Evolutionary conservation across 148 eudicot species (phyloP).

Genomic region (Salicornia ramosissima): DNA sequence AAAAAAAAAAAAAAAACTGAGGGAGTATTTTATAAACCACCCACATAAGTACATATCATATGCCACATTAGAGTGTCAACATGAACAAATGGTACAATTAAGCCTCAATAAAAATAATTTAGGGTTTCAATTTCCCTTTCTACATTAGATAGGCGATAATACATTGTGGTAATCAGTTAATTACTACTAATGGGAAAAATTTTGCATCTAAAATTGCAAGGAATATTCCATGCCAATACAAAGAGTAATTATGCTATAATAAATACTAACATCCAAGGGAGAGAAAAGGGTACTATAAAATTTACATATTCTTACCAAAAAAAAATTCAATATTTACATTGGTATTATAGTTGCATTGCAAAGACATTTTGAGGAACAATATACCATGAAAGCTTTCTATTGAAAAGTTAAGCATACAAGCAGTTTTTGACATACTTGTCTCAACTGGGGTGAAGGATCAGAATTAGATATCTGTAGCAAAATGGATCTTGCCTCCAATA

Average conservation of each 20-base stretch:
- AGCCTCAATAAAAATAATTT: no score
- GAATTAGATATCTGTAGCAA: conserved; percentile 34
- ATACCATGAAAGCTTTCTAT: conserved; percentile 6
- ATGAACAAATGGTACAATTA: not conserved
- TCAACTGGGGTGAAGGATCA: conserved; percentile 48
- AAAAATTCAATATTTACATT: conserved; percentile 4
- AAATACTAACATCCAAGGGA: not conserved
- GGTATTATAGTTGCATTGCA: not conserved
- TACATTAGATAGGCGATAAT: no score
- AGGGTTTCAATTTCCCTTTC: no score
- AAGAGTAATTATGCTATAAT: not conserved
- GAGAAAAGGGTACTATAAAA: not conserved
- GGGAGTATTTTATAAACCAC: no score
- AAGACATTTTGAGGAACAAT: no score
- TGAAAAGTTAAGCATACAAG: conserved; percentile 46
- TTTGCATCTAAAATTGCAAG: not conserved
- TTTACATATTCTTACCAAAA: not conserved
- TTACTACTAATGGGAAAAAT: no score
- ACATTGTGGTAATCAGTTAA: no score
- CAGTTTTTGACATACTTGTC: conserved; percentile 44
- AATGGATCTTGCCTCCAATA: conserved; percentile 45
- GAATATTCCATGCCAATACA: not conserved
- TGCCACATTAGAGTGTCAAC: not conserved
- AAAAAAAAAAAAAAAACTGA: no score
- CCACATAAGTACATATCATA: not conserved